These are phyloP conservation scores for Suhomyces kilbournensis DNA, from an alignment of 805 yeast species.

Conservation along the genomic window DNA sequence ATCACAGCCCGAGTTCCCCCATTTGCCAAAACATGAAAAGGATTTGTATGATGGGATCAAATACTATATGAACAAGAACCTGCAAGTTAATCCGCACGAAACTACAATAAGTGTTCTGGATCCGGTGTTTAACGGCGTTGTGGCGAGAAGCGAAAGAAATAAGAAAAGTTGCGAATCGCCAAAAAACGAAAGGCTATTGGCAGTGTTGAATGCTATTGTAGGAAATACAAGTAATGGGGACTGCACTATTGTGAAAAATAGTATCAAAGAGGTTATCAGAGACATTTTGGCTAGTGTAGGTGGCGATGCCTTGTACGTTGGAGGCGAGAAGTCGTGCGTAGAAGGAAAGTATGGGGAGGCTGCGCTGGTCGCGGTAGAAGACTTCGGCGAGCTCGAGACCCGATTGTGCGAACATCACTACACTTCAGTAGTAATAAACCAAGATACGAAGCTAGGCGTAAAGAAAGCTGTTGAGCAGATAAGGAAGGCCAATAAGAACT, in stretches of 20 bases:
- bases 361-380: neutral
- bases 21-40: constrained; percentile 13
- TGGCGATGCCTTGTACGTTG: neutral
- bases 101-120: neutral
- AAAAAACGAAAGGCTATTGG: neutral
- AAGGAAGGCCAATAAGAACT: neutral
- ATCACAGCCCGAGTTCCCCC: constrained; percentile 16
- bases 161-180: neutral
- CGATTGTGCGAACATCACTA: neutral
- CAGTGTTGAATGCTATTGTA: neutral
- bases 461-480: neutral
- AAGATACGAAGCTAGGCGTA: neutral
- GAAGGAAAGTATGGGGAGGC: neutral
- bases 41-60: constrained; percentile 8
- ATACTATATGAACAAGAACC: neutral
- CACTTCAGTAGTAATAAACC: neutral
- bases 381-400: neutral
- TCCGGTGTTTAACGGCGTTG: neutral
- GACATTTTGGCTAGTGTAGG: neutral
- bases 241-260: neutral
- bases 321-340: neutral
- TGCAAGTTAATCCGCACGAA: neutral
- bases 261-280: neutral
- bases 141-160: neutral
- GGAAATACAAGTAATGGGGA: neutral